These are phyloP conservation scores for Lenzites betulinus DNA, from an alignment of 768 basidiomycete species.

Conservation along the genomic window DNA sequence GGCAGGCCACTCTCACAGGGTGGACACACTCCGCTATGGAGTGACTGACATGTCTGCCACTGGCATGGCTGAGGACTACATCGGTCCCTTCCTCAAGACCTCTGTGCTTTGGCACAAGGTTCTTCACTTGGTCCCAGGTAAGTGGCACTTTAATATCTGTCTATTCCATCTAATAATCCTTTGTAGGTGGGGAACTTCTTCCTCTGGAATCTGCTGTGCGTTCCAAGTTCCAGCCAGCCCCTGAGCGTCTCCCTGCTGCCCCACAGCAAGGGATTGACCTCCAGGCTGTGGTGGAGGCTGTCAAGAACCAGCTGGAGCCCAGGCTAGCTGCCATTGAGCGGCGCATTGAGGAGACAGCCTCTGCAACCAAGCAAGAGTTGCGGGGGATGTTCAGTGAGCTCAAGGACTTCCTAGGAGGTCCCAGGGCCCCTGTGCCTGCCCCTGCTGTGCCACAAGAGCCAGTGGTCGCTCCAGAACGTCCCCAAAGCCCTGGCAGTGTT, in stretches of 20 bases:
- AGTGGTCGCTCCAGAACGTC: no score
- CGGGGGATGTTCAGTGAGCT: constrained; percentile 3
- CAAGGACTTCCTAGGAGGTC: neutral
- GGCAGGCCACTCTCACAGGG: constrained; percentile 3
- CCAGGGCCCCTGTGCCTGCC: neutral
- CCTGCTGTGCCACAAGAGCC: no score
- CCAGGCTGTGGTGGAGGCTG: neutral
- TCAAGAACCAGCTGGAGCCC: neutral
- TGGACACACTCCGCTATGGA: neutral
- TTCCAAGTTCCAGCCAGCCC: neutral
- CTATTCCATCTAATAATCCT: neutral
- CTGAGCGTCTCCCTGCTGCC: neutral
- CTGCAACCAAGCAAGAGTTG: neutral
- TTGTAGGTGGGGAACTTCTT: neutral
- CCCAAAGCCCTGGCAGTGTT: neutral
- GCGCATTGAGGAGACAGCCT: neutral
- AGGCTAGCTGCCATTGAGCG: neutral
- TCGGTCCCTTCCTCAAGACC: constrained; percentile 6
- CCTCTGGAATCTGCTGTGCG: neutral
- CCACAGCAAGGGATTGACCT: neutral
- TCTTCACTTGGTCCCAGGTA: neutral
- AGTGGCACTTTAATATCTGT: neutral
- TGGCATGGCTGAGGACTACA: constrained; percentile 4
- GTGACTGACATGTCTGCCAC: neutral
- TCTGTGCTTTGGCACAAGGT: constrained; percentile 1